These are phyloP conservation scores for Fraxinus sp. DNA, from an alignment of 305 asterid genomes.

Conservation along the genomic window DNA sequence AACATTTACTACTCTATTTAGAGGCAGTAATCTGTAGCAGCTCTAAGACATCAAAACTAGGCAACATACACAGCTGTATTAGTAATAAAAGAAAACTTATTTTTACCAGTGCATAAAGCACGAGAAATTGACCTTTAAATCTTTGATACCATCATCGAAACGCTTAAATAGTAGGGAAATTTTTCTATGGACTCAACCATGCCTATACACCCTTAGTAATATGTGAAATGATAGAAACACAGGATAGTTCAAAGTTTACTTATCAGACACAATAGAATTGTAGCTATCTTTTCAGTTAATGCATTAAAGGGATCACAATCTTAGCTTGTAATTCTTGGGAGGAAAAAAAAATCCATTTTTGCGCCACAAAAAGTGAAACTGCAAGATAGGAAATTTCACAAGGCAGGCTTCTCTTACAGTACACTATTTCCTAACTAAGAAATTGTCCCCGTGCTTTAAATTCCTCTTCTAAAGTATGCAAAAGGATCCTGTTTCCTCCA, in stretches of 20 bases:
- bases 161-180: neutral
- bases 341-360: neutral
- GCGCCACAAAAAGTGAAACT: neutral
- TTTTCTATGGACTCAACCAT: neutral
- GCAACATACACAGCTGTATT: neutral
- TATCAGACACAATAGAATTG: neutral
- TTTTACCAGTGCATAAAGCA: neutral
- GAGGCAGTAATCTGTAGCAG: neutral
- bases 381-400: neutral
- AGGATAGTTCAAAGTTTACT: neutral
- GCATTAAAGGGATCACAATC: neutral
- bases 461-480: neutral
- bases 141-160: neutral
- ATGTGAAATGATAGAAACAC: neutral
- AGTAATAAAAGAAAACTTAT: neutral
- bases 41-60: neutral
- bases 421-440: neutral
- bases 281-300: neutral
- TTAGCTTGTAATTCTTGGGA: neutral
- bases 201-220: neutral
- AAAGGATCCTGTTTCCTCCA: neutral
- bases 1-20: neutral
- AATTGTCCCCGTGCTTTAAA: neutral
- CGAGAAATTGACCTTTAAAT: neutral
- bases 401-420: neutral